Percentiles rank a stretch among this genome's conserved stretches.
Conservation (phyloP, 1,284 basidiomycete genomes). For the Ceratobasidium sp. region DNA sequence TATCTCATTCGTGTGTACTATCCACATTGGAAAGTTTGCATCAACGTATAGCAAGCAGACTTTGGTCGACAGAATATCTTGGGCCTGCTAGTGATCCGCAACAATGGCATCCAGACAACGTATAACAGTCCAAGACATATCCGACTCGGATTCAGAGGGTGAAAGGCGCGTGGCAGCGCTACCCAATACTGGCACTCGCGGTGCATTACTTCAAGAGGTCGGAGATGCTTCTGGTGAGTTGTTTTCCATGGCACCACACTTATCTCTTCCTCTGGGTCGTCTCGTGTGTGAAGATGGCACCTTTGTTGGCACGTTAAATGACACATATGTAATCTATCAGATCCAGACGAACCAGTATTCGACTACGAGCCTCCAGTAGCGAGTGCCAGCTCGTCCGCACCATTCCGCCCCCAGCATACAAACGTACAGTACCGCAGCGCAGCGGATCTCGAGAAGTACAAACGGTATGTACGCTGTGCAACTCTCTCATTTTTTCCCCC, state of each 20-base stretch:
- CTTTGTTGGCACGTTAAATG: not conserved
- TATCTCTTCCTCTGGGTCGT: slow-evolving; percentile 35
- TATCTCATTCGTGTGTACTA: not conserved
- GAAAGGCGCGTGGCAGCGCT: slow-evolving; percentile 56
- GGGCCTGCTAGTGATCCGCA: slow-evolving; percentile 46
- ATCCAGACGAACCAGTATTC: slow-evolving; percentile 23
- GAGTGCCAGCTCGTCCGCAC: slow-evolving; percentile 13
- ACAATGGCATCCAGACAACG: slow-evolving; percentile 29
- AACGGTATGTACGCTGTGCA: slow-evolving; percentile 47
- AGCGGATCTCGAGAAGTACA: slow-evolving; percentile 49
- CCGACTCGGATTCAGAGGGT: slow-evolving; percentile 40
- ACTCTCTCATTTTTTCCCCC: slow-evolving; percentile 10
- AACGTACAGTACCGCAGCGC: slow-evolving; percentile 6
- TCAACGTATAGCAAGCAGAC: not conserved
- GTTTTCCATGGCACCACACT: slow-evolving; percentile 25
- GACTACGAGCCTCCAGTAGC: not conserved
- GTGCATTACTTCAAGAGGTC: slow-evolving; percentile 80
- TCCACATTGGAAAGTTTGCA: not conserved
- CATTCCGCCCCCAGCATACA: slow-evolving; percentile 27
- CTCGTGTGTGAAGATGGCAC: not conserved
- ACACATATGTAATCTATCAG: not conserved
- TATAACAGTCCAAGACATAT: slow-evolving; percentile 62
- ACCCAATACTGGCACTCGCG: slow-evolving; percentile 67
- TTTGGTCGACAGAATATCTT: not conserved
- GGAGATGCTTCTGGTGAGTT: slow-evolving; percentile 40